Percentiles rank a stretch among this genome's conserved stretches.
These are phyloP conservation scores for Hymenoscyphus fraxineus DNA, from an alignment of 2,329 filamentous ascomycete genomes.

Conservation along the genomic window DNA sequence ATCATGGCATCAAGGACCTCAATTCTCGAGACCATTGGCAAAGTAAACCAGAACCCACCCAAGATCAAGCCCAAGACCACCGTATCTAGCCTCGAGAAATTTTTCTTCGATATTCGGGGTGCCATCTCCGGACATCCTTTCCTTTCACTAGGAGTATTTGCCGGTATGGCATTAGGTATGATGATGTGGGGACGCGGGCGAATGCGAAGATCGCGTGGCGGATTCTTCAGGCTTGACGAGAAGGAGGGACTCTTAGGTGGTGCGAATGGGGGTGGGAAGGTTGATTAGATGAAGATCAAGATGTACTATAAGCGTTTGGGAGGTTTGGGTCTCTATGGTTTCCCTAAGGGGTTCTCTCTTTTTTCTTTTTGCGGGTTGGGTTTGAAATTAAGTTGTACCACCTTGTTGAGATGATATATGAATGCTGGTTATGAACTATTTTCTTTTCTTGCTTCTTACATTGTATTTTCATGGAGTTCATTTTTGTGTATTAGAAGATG, in stretches of 20 bases:
- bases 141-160: constrained; percentile 53
- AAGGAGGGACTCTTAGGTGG: constrained; percentile 65
- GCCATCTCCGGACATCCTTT: constrained; percentile 58
- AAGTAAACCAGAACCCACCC: constrained; percentile 48
- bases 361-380: neutral
- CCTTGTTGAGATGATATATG: constrained; percentile 1
- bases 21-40: constrained; percentile 42
- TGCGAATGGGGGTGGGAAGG: constrained; percentile 46
- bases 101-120: constrained; percentile 63
- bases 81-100: constrained; percentile 66
- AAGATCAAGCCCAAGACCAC: constrained; percentile 75
- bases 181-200: constrained; percentile 53
- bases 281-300: constrained; percentile 39
- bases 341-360: neutral
- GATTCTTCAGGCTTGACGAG: constrained; percentile 59
- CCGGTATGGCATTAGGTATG: constrained; percentile 52
- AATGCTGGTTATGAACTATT: neutral
- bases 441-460: neutral
- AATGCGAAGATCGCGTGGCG: constrained; percentile 50
- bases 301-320: constrained; percentile 1
- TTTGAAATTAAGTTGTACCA: constrained; percentile 3
- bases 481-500: no score
- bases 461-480: neutral
- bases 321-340: neutral
- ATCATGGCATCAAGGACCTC: constrained; percentile 74